phyloP scores from a whole-genome alignment of 257 asterid species.

The Catharanthus roseus region DNA sequence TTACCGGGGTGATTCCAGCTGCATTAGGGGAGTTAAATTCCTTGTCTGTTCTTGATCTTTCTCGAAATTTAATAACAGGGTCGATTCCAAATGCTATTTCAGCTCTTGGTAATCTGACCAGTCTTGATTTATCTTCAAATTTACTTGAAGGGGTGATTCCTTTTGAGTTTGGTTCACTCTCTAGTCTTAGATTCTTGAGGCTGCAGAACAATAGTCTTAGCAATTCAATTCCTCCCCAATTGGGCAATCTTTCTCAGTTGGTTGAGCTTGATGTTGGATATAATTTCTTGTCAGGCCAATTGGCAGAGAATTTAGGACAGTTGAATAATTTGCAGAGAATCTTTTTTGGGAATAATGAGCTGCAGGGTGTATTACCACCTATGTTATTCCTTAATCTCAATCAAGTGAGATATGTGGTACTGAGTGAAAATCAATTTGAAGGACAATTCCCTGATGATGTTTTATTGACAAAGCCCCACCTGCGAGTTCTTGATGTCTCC shows the following conservation, averaged over 20 bases:
- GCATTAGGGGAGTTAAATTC: constrained; percentile 37
- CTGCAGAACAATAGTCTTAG: constrained; percentile 49
- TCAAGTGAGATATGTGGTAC: constrained; percentile 26
- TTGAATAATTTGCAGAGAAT: constrained; percentile 36
- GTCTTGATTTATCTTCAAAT: constrained; percentile 57
- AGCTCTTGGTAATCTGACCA: constrained; percentile 39
- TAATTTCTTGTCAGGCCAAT: constrained; percentile 43
- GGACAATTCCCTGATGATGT: constrained; percentile 34
- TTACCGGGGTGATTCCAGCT: constrained; percentile 58
- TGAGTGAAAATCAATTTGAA: constrained; percentile 28
- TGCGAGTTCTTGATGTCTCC: constrained; percentile 47
- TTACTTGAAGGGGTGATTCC: constrained; percentile 49
- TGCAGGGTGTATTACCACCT: constrained; percentile 33
- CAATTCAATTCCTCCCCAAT: constrained; percentile 41
- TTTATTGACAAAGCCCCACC: constrained; percentile 29
- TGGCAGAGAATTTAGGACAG: constrained; percentile 36
- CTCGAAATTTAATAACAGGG: constrained; percentile 51
- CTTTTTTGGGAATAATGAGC: constrained; percentile 37
- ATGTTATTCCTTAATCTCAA: constrained; percentile 25
- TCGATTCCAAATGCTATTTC: constrained; percentile 48
- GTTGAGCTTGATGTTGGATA: constrained; percentile 48
- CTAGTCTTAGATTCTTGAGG: constrained; percentile 34
- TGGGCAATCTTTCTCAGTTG: constrained; percentile 43
- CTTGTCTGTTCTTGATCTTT: constrained; percentile 48
- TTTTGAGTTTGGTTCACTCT: constrained; percentile 35